A percentile compares a stretch with the other conserved stretches of the same genome.
These are phyloP conservation scores for Trichosporon asahii DNA, from an alignment of 1,284 basidiomycete species.

Conservation along the genomic window DNA sequence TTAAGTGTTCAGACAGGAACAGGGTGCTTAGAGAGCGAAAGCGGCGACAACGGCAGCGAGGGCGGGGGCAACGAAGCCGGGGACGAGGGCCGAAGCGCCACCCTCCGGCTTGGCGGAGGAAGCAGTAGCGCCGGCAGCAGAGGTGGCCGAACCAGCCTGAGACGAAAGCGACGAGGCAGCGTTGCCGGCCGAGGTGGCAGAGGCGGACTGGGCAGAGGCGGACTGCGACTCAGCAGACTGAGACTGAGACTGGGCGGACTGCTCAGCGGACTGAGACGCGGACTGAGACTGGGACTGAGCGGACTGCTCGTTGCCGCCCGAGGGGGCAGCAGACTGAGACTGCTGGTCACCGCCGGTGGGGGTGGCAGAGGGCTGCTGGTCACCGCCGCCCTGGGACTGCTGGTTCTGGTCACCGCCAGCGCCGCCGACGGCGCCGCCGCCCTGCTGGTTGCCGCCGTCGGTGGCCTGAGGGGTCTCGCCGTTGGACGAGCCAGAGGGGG, in stretches of 20 bases:
- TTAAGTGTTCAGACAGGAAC: slow-evolving; percentile 7
- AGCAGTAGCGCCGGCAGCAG: not conserved
- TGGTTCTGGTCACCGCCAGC: not conserved
- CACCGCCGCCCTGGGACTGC: not conserved
- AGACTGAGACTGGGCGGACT: not conserved
- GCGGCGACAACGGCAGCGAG: slow-evolving; percentile 15
- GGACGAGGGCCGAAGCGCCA: not conserved
- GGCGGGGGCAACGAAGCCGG: slow-evolving; percentile 10
- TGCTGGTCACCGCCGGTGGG: not conserved
- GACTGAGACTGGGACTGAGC: slow-evolving; percentile 3
- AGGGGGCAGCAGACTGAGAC: not conserved
- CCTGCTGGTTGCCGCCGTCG: not conserved
- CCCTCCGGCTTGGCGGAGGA: not conserved
- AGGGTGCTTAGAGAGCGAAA: slow-evolving; percentile 15
- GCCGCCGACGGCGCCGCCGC: slow-evolving; percentile 12
- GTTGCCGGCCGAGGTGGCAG: not conserved
- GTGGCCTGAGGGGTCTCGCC: slow-evolving; percentile 4
- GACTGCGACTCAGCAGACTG: not conserved
- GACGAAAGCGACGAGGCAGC: not conserved
- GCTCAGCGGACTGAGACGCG: not conserved
- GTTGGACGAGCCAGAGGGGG: slow-evolving; percentile 10
- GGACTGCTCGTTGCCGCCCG: not conserved
- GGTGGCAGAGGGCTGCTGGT: not conserved
- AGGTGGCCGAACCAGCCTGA: not conserved
- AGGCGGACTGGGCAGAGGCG: not conserved